Evolutionary conservation across 345 rosid species (phyloP).

Genomic region (Acer yangbiense): DNA sequence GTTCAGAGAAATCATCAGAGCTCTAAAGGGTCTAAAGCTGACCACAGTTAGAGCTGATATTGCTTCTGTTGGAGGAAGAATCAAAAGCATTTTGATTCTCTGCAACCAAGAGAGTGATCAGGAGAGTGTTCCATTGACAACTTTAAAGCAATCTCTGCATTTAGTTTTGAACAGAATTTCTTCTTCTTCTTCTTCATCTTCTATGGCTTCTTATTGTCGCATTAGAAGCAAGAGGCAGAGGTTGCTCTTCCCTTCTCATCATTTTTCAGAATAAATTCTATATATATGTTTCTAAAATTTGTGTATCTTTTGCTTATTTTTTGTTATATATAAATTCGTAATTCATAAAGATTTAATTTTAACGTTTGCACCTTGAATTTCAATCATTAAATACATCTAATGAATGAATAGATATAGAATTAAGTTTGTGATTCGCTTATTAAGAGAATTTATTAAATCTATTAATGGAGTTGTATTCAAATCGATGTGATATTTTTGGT

Average conservation of each 20-base stretch:
- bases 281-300: not conserved
- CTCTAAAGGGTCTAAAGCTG: constrained; percentile 52
- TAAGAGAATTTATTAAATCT: not conserved
- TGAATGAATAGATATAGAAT: not conserved
- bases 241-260: constrained; percentile 64
- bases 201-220: constrained; percentile 45
- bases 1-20: constrained; percentile 60
- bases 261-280: constrained; percentile 23
- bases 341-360: too few species aligned
- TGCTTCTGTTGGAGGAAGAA: constrained; percentile 72
- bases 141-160: constrained; percentile 51
- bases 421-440: too few species aligned
- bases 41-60: constrained; percentile 61
- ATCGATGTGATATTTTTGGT: not conserved
- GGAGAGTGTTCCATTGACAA: constrained; percentile 30
- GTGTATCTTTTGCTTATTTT: not conserved
- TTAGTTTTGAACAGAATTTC: constrained; percentile 48
- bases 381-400: not conserved
- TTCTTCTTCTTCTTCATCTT: constrained; percentile 33
- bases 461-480: not conserved
- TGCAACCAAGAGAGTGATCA: constrained; percentile 30
- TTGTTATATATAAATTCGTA: too few species aligned
- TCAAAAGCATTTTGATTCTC: constrained; percentile 60
- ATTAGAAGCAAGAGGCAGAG: constrained; percentile 91
- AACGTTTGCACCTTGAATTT: too few species aligned